Conservation (phyloP, 192 early-diverging fungal species). For the Thamnidium elegans region DNA sequence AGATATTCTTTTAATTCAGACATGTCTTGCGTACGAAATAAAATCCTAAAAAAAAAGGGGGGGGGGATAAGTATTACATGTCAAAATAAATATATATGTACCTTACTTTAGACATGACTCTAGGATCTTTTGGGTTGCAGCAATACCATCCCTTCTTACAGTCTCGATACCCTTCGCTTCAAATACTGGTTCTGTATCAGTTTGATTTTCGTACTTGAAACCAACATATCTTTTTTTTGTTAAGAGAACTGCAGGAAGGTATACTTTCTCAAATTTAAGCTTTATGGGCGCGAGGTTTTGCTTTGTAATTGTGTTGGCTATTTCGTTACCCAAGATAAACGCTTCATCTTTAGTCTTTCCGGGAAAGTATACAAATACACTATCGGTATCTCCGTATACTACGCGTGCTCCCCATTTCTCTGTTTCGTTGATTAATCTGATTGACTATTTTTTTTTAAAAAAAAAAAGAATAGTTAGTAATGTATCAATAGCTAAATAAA, state of each 20-base stretch:
- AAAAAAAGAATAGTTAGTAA: neutral
- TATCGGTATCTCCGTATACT: conserved; percentile 95
- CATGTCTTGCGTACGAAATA: conserved; percentile 82
- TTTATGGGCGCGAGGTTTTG: conserved; percentile 80
- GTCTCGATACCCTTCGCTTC: conserved; percentile 97
- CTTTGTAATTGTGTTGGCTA: conserved; percentile 70
- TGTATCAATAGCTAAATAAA: neutral
- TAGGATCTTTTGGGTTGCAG: conserved; percentile 73
- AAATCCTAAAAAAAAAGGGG: conserved; percentile 39
- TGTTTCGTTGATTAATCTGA: conserved; percentile 60
- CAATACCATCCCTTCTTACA: conserved; percentile 84
- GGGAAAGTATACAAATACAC: conserved; percentile 78
- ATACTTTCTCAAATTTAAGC: conserved; percentile 95
- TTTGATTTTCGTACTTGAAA: conserved; percentile 67
- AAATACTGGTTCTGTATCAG: conserved; percentile 70
- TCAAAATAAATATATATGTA: conserved; percentile 20
- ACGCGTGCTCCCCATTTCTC: conserved; percentile 73
- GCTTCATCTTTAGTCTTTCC: conserved; percentile 69
- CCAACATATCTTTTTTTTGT: conserved; percentile 97
- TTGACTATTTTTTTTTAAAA: conserved; percentile 32
- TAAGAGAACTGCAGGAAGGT: conserved; percentile 81
- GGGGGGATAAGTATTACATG: neutral
- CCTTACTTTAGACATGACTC: conserved; percentile 69
- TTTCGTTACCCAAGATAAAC: conserved; percentile 79
- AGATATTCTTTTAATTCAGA: conserved; percentile 77